Percentiles rank a stretch among this genome's conserved stretches.
These are phyloP conservation scores for Eucalyptus grandis DNA, from an alignment of 345 rosid species.

Conservation along the genomic window DNA sequence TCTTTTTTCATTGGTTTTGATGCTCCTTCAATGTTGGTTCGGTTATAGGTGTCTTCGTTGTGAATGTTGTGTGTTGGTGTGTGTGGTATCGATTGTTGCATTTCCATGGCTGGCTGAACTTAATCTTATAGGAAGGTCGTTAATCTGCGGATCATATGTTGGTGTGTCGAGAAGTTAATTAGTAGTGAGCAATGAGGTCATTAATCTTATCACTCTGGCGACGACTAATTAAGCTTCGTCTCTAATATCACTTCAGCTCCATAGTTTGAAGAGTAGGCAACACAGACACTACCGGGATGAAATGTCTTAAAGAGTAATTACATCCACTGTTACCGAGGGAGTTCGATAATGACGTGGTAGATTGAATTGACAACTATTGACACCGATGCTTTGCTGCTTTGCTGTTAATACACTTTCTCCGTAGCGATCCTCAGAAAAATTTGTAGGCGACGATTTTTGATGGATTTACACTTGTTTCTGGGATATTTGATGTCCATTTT, in stretches of 20 bases:
- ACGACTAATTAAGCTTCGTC: not conserved
- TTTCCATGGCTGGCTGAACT: not conserved
- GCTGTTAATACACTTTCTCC: not conserved
- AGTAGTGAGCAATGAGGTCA: not conserved
- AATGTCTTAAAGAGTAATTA: not conserved
- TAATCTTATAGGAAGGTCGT: not conserved
- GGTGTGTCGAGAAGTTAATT: not conserved
- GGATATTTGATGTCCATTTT: not conserved
- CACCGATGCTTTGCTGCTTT: not conserved
- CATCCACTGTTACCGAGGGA: not conserved
- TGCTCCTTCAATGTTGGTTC: not conserved
- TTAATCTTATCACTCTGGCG: not conserved
- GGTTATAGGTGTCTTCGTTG: not conserved
- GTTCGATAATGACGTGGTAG: not conserved
- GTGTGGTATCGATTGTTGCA: not conserved
- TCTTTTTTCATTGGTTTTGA: not conserved
- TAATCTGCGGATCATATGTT: not conserved
- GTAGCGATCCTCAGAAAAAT: not conserved
- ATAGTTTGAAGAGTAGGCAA: not conserved
- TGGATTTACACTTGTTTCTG: not conserved
- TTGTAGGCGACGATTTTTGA: fast-evolving
- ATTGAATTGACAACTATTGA: not conserved
- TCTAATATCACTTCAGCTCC: not conserved
- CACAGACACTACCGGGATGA: not conserved
- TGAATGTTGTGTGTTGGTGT: not conserved